A percentile compares a stretch with the other conserved stretches of the same genome.
phyloP scores from a whole-genome alignment of 495 filamentous ascomycete species.

The Penicillium roqueforti region DNA sequence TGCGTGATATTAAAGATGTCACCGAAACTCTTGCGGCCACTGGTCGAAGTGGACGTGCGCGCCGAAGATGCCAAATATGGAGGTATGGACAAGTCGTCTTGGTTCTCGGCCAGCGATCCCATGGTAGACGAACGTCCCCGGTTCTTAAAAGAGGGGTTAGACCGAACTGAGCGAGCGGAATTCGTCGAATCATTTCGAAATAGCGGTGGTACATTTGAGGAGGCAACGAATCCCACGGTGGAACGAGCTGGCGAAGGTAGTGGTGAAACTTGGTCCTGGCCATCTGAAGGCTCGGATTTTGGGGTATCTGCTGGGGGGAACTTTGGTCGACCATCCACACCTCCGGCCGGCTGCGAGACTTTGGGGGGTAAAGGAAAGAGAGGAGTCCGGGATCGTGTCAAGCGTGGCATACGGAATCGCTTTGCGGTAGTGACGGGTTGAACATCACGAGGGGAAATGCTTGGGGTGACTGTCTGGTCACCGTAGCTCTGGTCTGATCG shows the following conservation, averaged over 20 bases:
- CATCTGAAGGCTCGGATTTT: constrained; percentile 26
- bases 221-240: constrained; percentile 41
- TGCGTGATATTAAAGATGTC: constrained; percentile 74
- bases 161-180: constrained; percentile 66
- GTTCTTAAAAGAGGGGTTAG: constrained; percentile 59
- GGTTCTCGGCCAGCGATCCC: constrained; percentile 61
- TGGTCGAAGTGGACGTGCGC: constrained; percentile 76
- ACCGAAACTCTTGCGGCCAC: constrained; percentile 83
- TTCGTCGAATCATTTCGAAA: constrained; percentile 59
- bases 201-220: constrained; percentile 38
- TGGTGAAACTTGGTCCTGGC: constrained; percentile 44
- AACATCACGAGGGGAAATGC: constrained; percentile 26
- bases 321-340: constrained; percentile 24
- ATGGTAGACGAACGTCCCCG: constrained; percentile 86
- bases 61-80: constrained; percentile 56
- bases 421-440: constrained; percentile 54
- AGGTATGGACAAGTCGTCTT: constrained; percentile 54
- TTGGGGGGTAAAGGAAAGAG: constrained; percentile 85
- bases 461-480: constrained; percentile 54
- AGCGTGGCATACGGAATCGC: constrained; percentile 75
- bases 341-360: constrained; percentile 30
- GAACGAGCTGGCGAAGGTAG: constrained; percentile 55
- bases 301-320: constrained; percentile 22
- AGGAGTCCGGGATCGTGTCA: constrained; percentile 75
- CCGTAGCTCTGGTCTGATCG: constrained; percentile 81